Evolutionary conservation across 192 early-diverging fungal genomes (phyloP).

Genomic region (Martensiomyces pterosporus): DNA sequence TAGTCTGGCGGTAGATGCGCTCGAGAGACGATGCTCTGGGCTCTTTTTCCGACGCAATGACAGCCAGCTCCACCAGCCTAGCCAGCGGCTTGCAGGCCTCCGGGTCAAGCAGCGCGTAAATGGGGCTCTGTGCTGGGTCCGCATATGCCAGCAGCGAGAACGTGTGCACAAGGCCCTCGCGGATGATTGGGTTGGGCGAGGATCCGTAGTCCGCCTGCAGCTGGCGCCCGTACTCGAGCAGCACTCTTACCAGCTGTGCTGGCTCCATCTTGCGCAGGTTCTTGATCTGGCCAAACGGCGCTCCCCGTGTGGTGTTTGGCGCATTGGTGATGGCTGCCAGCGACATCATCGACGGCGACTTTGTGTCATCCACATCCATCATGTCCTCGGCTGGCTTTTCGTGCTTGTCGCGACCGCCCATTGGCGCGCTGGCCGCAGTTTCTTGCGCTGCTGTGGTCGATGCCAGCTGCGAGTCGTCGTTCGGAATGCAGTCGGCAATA

Average conservation of each 20-base stretch:
- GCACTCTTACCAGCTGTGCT: conserved; percentile 35
- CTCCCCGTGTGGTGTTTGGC: conserved; percentile 8
- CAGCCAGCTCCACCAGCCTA: conserved; percentile 63
- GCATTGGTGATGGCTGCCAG: conserved; percentile 33
- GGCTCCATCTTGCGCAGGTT: conserved; percentile 23
- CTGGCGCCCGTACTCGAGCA: conserved; percentile 53
- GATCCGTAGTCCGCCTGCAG: conserved; percentile 54
- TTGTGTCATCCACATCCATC: conserved; percentile 53
- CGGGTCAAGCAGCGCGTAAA: conserved; percentile 53
- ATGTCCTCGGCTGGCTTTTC: no score
- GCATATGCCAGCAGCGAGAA: conserved; percentile 73
- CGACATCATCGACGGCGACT: conserved; percentile 25
- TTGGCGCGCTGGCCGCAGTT: background rate
- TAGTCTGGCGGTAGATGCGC: conserved; percentile 33
- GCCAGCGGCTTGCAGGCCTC: conserved; percentile 58
- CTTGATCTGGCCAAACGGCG: conserved; percentile 26
- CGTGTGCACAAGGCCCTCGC: conserved; percentile 53
- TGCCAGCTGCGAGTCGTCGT: conserved; percentile 24
- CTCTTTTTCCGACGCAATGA: conserved; percentile 56
- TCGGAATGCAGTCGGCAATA: conserved; percentile 33
- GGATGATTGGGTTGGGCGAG: conserved; percentile 39
- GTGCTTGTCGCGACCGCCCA: no score
- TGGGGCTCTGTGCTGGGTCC: conserved; percentile 52
- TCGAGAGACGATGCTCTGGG: conserved; percentile 60
- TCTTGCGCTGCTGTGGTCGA: conserved; percentile 11